Percentiles rank a stretch among this genome's conserved stretches.
phyloP scores from a whole-genome alignment of 441 rosid genomes.

The Raphanus hybrid region DNA sequence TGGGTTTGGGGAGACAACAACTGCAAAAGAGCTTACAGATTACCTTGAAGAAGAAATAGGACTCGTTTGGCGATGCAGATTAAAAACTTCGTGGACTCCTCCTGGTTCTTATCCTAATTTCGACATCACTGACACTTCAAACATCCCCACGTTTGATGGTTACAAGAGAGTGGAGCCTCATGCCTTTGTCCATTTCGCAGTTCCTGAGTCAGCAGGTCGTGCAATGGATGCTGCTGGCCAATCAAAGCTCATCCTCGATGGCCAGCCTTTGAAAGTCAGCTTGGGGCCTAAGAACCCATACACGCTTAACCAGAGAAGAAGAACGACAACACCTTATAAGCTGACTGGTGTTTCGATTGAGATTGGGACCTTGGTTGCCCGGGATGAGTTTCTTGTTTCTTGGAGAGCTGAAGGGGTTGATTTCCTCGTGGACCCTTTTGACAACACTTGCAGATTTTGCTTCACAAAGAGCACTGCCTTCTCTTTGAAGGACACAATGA shows the following conservation, averaged over 20 bases:
- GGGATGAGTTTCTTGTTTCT: background rate
- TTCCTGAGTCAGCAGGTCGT: background rate
- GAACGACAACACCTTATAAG: background rate
- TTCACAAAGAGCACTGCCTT: slow-evolving; percentile 73
- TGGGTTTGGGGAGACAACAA: background rate
- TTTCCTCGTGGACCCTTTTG: slow-evolving; percentile 90
- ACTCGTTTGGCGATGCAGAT: slow-evolving; percentile 6
- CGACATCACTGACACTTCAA: background rate
- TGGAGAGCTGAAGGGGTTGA: slow-evolving; percentile 39
- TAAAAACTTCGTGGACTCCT: slow-evolving; percentile 5
- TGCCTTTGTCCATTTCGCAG: slow-evolving; percentile 2
- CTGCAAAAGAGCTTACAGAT: slow-evolving; percentile 9
- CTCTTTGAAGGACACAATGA: slow-evolving; percentile 56
- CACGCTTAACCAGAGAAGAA: slow-evolving; percentile 6
- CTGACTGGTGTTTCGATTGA: slow-evolving; percentile 1
- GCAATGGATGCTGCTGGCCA: background rate
- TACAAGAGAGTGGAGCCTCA: slow-evolving; percentile 9
- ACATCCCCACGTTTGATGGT: background rate
- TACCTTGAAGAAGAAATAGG: slow-evolving; percentile 5
- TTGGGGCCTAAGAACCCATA: background rate
- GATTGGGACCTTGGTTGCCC: background rate
- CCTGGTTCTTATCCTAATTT: background rate
- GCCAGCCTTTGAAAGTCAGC: slow-evolving; percentile 7
- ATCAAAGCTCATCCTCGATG: background rate
- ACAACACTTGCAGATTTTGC: slow-evolving; percentile 72